Evolutionary conservation across 345 rosid species (phyloP), one percentile per base, ranked within the genome.

Genomic region (Pelargonium nanum): DNA sequence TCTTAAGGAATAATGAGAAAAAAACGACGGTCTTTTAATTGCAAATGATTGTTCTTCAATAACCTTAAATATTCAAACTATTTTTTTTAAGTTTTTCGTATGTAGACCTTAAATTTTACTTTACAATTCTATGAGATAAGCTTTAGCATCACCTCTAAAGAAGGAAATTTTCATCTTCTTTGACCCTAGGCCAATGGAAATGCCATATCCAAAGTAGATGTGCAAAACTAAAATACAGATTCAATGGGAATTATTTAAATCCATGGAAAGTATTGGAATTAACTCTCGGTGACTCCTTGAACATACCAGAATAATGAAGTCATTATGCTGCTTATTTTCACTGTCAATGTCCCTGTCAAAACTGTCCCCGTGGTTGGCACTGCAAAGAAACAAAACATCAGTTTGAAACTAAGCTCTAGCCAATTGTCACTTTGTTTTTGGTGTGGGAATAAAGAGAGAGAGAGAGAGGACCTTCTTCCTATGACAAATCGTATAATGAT

Each of bases 401-500:
- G 60, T 16, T 44, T 19, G 48, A 58, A 58, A 48, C n/a, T n/a
- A n/a, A 53, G 34, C 54, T 65, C 56, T 40, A 48, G 45, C 59
- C n/a, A n/a, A 57, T 24, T 45, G 19, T 22, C 56, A 26, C 45
- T 34, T 45, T 58, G 22, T 30, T n/a, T 19, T 26, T 68, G 58
- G 51, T 26, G 58, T 10, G 25, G 20, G n/a, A 75, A 60, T 45
- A 32, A 55, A 45, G 64, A 19, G 13, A 19, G 57, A 21, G 44
- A 32, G 26, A 58, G 28, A 56, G 16, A 56, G 69, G 62, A 93
- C 99, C 99, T 93, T 84, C 88, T 84, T 70, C 97, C 99, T 59
- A 88, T 83, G 56, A 93, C 87, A 76, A 93, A 90, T 70, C 91
- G 76, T 48, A 82, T 69, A 62, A 88, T 71, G 70, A 90, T 78